A percentile compares a stretch with the other conserved stretches of the same genome.
Conservation (phyloP, 2,329 filamentous ascomycete genomes). For the Monosporascus sp. region DNA sequence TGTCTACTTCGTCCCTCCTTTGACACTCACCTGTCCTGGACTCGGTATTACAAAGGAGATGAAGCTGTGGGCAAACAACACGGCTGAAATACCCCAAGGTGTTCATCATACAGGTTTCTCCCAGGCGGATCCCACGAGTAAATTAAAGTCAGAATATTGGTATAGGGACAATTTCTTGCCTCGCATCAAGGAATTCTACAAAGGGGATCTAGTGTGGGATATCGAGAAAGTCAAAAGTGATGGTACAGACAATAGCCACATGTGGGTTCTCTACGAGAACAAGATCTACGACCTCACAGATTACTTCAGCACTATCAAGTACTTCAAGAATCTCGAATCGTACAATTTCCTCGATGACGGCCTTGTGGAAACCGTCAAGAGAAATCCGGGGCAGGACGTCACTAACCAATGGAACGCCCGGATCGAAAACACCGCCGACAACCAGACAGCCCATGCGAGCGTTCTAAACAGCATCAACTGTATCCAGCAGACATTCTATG, state of each 20-base stretch:
- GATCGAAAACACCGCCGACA: conserved; percentile 43
- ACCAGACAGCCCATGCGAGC: conserved; percentile 43
- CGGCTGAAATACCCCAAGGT: conserved; percentile 49
- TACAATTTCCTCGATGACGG: conserved; percentile 71
- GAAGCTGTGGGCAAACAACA: conserved; percentile 60
- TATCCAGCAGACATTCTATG: conserved; percentile 76
- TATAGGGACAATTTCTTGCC: conserved; percentile 72
- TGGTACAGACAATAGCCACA: conserved; percentile 61
- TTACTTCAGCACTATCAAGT: conserved; percentile 74
- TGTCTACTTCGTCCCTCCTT: conserved; percentile 77
- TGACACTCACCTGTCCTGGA: conserved; percentile 68
- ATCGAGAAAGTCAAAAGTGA: conserved; percentile 56
- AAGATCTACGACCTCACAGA: conserved; percentile 85
- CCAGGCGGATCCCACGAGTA: conserved; percentile 51
- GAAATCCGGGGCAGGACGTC: conserved; percentile 77
- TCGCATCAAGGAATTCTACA: conserved; percentile 78
- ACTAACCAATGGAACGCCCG: conserved; percentile 58
- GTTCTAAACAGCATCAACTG: conserved; percentile 70
- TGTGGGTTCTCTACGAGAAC: conserved; percentile 75
- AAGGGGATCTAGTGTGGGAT: conserved; percentile 77
- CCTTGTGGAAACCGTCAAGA: conserved; percentile 63
- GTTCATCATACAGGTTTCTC: conserved; percentile 66
- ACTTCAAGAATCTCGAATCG: conserved; percentile 45
- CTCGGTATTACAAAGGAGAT: conserved; percentile 59
- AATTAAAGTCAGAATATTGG: conserved; percentile 65